Conservation (phyloP, 257 asterid genomes). For the Capsicum rhomboideum region DNA sequence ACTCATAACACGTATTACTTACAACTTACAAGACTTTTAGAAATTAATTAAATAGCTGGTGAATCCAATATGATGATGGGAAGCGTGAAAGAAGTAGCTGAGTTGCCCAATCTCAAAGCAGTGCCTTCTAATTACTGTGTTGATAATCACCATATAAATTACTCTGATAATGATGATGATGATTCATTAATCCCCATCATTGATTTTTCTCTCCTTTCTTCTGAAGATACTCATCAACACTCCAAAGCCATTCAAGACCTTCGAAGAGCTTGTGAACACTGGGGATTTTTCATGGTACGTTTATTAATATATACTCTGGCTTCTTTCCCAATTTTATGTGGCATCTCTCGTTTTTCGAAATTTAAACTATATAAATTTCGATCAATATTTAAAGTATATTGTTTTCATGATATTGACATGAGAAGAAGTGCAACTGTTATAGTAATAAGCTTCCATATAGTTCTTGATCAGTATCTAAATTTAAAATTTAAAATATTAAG, state of each 20-base stretch:
- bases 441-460: no score
- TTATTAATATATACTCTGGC: neutral
- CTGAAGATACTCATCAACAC: slow-evolving; percentile 19
- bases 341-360: no score
- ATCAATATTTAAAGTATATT: no score
- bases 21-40: neutral
- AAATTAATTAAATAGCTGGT: no score
- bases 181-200: slow-evolving; percentile 28
- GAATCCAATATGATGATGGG: neutral
- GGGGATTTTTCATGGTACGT: slow-evolving; percentile 64
- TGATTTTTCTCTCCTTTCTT: slow-evolving; percentile 36
- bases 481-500: no score
- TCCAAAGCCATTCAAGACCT: slow-evolving; percentile 38
- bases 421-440: no score
- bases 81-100: neutral
- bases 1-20: neutral
- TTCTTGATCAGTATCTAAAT: no score
- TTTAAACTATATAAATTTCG: no score
- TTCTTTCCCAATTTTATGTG: no score
- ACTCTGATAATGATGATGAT: slow-evolving; percentile 10
- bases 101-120: neutral
- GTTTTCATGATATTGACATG: no score
- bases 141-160: slow-evolving; percentile 9
- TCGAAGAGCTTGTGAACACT: slow-evolving; percentile 39
- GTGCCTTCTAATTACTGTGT: slow-evolving; percentile 38